Evolutionary conservation across 495 filamentous ascomycete genomes (phyloP), one percentile per base, ranked within the genome.

Genomic region (Penicillium herquei): DNA sequence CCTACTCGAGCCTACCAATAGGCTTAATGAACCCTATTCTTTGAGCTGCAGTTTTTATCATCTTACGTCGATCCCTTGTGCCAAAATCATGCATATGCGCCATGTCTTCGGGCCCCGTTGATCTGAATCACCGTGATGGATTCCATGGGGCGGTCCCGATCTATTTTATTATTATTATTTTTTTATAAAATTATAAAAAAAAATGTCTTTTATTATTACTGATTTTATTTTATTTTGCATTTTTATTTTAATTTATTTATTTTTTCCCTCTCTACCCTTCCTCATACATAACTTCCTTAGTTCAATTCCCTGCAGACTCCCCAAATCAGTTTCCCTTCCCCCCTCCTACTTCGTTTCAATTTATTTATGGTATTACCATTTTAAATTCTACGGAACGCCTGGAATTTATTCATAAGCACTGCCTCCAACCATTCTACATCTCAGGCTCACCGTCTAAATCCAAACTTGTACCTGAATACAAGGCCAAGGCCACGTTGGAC

Each of bases 381-480:
- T 51, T 47, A 17, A 39, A 7, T 53, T 1, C 34, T 13, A 37
- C 34, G 61, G 62, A 61, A 58, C 58, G 58, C 62, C 58, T 64
- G 34, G 34, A 10, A 37, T 13, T 37, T 37, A 9, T 37, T 13
- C 8, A 37, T 37, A 57, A 63, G 63, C 63, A 65, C 63, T 65
- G 63, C 63, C 63, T 59, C 59, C n/a, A 7, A 44, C 39, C 21
- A 26, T 26, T 26, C 21, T 43, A 21, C 34, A 55, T 33, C 32
- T 53, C 53, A 50, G 49, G 39, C 44, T 30, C 12, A 34, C 57
- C 52, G 48, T 41, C 11, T 31, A 26, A 44, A 39, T 31, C 39
- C 42, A 48, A 37, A 37, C 9, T 47, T 10, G 33, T 50, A 32
- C 44, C 45, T 49, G 50, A 30, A 48, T 56, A 17, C 31, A 49